Percentiles rank a stretch among this genome's conserved stretches.
Conservation (phyloP, 768 basidiomycete genomes). For the Clathrus columnatus region DNA sequence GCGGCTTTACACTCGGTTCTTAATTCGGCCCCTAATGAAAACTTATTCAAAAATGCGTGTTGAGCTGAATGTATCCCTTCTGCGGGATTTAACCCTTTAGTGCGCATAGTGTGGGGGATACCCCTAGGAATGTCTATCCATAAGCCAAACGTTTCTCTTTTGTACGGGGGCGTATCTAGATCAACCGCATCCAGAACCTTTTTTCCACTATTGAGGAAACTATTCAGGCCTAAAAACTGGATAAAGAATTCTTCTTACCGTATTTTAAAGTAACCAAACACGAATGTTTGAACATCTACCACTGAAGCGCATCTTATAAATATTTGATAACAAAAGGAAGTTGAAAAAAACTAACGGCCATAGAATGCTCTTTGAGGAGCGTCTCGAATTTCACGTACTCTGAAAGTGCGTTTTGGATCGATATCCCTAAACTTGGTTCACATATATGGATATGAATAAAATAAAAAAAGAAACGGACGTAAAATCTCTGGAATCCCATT, state of each 20-base stretch:
- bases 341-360: conserved; percentile 50
- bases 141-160: conserved; percentile 60
- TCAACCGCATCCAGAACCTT: conserved; percentile 69
- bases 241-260: conserved; percentile 31
- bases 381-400: conserved; percentile 55
- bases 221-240: background rate
- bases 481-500: conserved; percentile 44
- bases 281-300: conserved; percentile 54
- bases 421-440: conserved; percentile 43
- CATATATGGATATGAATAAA: background rate
- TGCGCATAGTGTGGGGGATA: conserved; percentile 43
- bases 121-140: conserved; percentile 69
- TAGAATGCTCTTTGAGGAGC: conserved; percentile 55
- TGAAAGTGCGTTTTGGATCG: conserved; percentile 66
- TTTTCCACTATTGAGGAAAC: conserved; percentile 34
- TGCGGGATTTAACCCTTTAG: conserved; percentile 54
- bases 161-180: conserved; percentile 69
- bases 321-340: conserved; percentile 3
- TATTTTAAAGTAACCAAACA: conserved; percentile 81
- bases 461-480: conserved; percentile 40
- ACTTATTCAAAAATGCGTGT: conserved; percentile 76
- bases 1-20: conserved; percentile 77
- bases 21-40: conserved; percentile 58
- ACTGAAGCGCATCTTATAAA: conserved; percentile 32
- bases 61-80: conserved; percentile 80